Conservation (phyloP, 1,284 basidiomycete species). For the Naganishia sp. region DNA sequence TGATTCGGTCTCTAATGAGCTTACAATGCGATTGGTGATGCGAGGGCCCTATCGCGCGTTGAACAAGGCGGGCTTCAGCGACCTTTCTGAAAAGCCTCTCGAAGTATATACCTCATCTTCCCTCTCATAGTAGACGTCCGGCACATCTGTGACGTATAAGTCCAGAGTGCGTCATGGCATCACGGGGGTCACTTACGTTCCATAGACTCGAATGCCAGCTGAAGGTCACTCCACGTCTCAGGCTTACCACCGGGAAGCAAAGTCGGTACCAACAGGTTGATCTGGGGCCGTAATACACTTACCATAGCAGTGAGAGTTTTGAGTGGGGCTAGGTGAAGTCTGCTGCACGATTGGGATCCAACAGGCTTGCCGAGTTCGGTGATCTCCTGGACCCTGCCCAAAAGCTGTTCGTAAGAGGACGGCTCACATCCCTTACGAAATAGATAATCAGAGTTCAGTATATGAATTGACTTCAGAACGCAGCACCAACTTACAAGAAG, state of each 20-base stretch:
- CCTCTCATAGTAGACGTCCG: constrained; percentile 28
- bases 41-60: neutral
- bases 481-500: constrained; percentile 16
- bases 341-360: neutral
- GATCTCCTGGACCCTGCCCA: constrained; percentile 10
- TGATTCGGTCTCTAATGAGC: neutral
- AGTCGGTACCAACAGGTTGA: neutral
- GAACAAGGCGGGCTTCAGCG: neutral
- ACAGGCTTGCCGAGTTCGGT: constrained; percentile 3
- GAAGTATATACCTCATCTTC: constrained; percentile 24
- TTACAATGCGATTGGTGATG: constrained; percentile 8
- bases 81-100: neutral
- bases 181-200: constrained; percentile 17
- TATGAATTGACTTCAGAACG: neutral
- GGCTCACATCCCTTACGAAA: constrained; percentile 10
- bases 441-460: neutral
- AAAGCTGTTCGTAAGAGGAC: constrained; percentile 18
- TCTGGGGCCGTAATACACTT: neutral
- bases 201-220: constrained; percentile 25
- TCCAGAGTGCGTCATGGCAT: neutral
- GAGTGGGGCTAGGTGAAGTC: constrained; percentile 11
- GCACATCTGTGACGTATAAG: constrained; percentile 19
- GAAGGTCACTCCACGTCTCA: constrained; percentile 26
- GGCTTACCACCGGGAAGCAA: constrained; percentile 15
- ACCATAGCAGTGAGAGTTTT: constrained; percentile 16